These are phyloP conservation scores for Rhodotorula sp. DNA, from an alignment of 1,284 basidiomycete species.

Conservation along the genomic window DNA sequence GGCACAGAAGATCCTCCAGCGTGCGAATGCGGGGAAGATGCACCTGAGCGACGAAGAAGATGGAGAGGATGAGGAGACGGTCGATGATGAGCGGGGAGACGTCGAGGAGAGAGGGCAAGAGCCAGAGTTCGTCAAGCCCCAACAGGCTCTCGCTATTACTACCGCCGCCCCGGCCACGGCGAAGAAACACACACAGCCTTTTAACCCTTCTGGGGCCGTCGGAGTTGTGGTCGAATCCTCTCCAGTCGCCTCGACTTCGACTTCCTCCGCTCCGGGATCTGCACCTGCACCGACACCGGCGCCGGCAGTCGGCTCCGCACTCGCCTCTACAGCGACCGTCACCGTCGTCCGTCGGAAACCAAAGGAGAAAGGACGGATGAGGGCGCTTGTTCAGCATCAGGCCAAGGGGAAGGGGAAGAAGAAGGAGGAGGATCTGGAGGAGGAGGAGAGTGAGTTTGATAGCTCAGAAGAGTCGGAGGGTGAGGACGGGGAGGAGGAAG, in stretches of 20 bases:
- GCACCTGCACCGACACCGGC: not conserved
- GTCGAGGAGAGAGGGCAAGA: slow-evolving; percentile 14
- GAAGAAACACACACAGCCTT: slow-evolving; percentile 13
- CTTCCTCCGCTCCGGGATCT: not conserved
- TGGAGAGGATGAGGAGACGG: slow-evolving; percentile 2
- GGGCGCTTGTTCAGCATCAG: slow-evolving; percentile 33
- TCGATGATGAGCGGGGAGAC: slow-evolving; percentile 1
- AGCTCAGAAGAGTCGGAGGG: slow-evolving; percentile 21
- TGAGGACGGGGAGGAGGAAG: not conserved
- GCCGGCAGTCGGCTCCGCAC: slow-evolving; percentile 24
- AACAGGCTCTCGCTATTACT: slow-evolving; percentile 19
- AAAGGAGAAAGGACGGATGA: slow-evolving; percentile 32
- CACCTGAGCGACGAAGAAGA: slow-evolving; percentile 27
- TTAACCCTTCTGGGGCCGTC: slow-evolving; percentile 39
- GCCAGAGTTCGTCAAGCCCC: slow-evolving; percentile 24
- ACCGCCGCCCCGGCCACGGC: slow-evolving; percentile 5
- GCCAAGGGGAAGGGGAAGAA: slow-evolving; percentile 42
- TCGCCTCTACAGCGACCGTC: slow-evolving; percentile 28
- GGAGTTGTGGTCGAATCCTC: slow-evolving; percentile 21
- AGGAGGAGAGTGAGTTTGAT: slow-evolving; percentile 27
- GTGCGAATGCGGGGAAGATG: slow-evolving; percentile 26
- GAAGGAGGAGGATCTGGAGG: slow-evolving; percentile 38
- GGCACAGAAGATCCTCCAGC: slow-evolving; percentile 31
- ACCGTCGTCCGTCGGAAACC: slow-evolving; percentile 31
- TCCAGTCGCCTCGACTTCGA: slow-evolving; percentile 16